These are phyloP conservation scores for Nadsonia fulvescens DNA, from an alignment of 805 yeast species.

Conservation along the genomic window DNA sequence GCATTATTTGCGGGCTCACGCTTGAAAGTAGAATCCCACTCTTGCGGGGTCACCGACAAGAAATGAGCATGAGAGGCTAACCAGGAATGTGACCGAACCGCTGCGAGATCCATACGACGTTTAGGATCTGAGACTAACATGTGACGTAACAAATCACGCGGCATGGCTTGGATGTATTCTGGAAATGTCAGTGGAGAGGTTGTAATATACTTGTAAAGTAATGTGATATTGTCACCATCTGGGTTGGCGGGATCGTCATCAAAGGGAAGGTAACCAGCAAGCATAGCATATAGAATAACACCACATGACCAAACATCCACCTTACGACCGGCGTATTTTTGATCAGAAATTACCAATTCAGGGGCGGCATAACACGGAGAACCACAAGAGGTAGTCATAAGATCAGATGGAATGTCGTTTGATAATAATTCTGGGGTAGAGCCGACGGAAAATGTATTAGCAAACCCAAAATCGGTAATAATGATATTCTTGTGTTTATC, in stretches of 20 bases:
- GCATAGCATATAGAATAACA: conserved; percentile 86
- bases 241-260: conserved; percentile 96
- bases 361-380: conserved; percentile 99
- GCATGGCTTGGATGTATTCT: conserved; percentile 75
- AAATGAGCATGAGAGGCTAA: conserved; percentile 66
- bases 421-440: conserved; percentile 9
- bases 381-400: conserved; percentile 91
- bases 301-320: conserved; percentile 98
- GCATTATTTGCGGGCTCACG: conserved; percentile 2
- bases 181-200: conserved; percentile 88
- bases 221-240: conserved; percentile 85
- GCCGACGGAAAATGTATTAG: conserved; percentile 46
- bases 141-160: conserved; percentile 75
- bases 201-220: conserved; percentile 80
- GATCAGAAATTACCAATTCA: conserved; percentile 73
- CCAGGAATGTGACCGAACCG: conserved; percentile 76
- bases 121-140: conserved; percentile 71
- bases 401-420: conserved; percentile 29
- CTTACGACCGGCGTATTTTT: conserved; percentile 79
- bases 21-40: conserved; percentile 51
- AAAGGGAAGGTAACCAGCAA: conserved; percentile 92
- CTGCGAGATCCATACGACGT: conserved; percentile 48
- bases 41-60: conserved; percentile 67
- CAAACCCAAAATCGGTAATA: conserved; percentile 89
- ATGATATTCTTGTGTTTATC: conserved; percentile 77